Evolutionary conservation across 129 eudicot species (phyloP).

Genomic region (Solidago caesia): DNA sequence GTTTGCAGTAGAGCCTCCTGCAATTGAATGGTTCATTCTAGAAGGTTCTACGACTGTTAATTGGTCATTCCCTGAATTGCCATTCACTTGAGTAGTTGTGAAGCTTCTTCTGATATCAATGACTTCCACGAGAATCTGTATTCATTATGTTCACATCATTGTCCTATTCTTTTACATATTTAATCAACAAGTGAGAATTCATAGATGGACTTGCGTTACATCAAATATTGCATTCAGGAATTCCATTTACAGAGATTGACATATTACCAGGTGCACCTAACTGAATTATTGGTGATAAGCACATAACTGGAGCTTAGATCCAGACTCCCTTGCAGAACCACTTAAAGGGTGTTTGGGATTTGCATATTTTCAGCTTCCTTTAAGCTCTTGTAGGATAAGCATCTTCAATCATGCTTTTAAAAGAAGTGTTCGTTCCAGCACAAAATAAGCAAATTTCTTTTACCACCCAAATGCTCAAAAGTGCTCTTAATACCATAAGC

Average conservation of each 20-base stretch:
- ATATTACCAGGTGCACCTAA: too few relatives aligned
- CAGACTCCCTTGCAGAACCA: too few relatives aligned
- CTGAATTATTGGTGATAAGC: not conserved
- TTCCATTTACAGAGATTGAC: too few relatives aligned
- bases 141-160: conserved; percentile 23
- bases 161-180: not conserved
- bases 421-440: too few relatives aligned
- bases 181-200: not conserved
- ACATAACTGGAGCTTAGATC: not conserved
- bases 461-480: too few relatives aligned
- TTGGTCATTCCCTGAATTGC: conserved; percentile 41
- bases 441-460: too few relatives aligned
- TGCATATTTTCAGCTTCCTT: conserved; percentile 4
- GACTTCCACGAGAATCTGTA: conserved; percentile 92
- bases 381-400: too few relatives aligned
- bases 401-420: too few relatives aligned
- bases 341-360: not conserved
- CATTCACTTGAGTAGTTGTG: conserved; percentile 47
- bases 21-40: conserved; percentile 40
- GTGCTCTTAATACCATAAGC: too few relatives aligned
- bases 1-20: conserved; percentile 58
- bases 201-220: conserved; percentile 5
- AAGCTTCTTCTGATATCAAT: conserved; percentile 37
- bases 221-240: not conserved
- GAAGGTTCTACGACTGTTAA: conserved; percentile 50